Evolutionary conservation across 1,284 basidiomycete species (phyloP).

Genomic region (Paramarasmius palmivorus): DNA sequence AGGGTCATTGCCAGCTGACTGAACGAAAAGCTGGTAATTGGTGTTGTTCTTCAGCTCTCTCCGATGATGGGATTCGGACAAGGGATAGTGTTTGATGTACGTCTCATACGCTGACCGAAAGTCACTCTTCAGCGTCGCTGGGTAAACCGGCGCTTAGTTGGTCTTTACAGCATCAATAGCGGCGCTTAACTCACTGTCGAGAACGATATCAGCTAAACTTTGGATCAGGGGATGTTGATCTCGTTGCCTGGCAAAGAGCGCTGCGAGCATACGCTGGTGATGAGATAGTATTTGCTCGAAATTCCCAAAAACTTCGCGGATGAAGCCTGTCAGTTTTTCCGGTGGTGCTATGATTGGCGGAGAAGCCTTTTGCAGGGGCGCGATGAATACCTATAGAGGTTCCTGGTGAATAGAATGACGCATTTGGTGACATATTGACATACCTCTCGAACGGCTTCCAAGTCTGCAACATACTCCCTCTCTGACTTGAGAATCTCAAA

Average conservation of each 20-base stretch:
- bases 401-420: slow-evolving; percentile 4
- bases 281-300: slow-evolving; percentile 59
- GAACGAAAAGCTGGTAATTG: slow-evolving; percentile 65
- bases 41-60: slow-evolving; percentile 68
- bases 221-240: slow-evolving; percentile 81
- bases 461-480: slow-evolving; percentile 75
- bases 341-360: slow-evolving; percentile 57
- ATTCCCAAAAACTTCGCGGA: slow-evolving; percentile 77
- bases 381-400: slow-evolving; percentile 61
- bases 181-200: slow-evolving; percentile 67
- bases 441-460: slow-evolving; percentile 69
- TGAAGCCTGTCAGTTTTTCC: slow-evolving; percentile 53
- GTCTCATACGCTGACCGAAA: slow-evolving; percentile 70
- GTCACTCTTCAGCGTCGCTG: slow-evolving; percentile 40
- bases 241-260: slow-evolving; percentile 70
- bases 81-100: slow-evolving; percentile 83
- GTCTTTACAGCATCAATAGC: no score
- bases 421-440: slow-evolving; percentile 16
- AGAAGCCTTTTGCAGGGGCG: slow-evolving; percentile 51
- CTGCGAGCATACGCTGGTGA: slow-evolving; percentile 66
- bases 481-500: slow-evolving; percentile 86
- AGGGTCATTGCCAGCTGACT: slow-evolving; percentile 61
- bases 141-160: no score
- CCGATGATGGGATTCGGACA: slow-evolving; percentile 77
- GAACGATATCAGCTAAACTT: slow-evolving; percentile 75